Evolutionary conservation across 768 basidiomycete species (phyloP), one percentile per base, ranked within the genome.

Genomic region (Mycena alexandri): DNA sequence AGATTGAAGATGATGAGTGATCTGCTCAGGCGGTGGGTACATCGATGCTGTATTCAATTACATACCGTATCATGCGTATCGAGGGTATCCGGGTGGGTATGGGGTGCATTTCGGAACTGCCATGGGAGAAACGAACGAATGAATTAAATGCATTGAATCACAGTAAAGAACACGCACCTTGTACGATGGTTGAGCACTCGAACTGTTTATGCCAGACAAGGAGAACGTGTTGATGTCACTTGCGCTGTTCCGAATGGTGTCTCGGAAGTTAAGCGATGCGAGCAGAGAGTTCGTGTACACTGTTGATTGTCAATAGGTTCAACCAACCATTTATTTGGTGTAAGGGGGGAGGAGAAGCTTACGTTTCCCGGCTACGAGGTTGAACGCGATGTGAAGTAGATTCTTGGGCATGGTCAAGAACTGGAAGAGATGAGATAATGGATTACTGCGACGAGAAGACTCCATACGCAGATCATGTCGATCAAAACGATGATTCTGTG

Each of bases 321-420:
- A 29, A 29, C 29, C 29, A 29, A 29, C 29, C 6, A 29, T 29
- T 29, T 29, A 29, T 29, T 29, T 29, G 29, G n/a, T 25, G 16
- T 41, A 19, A 10, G 41, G 16, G 42, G 13, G 22, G 22, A n/a
- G 16, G 42, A 13, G 22, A n/a, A n/a, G 29, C 80, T 72, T 38
- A 85, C 85, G 60, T 73, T 86, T 85, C 71, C 82, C 82, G 16
- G 86, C 76, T 47, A 76, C 77, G 63, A 85, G 80, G 68, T 84
- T 85, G 54, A 86, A 63, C 24, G 62, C 44, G 22, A 63, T 25
- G 54, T 63, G 62, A 16, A 63, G 19, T 21, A 63, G 54, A 17
- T 63, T 63, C 5, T 48, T 21, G 7, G 62, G 62, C 62, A 63
- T 63, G 22, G 46, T 56, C 34, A 63, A 34, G 44, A 63, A 63